Conservation (phyloP, 495 filamentous ascomycete species). For the Cudoniella acicularis region DNA sequence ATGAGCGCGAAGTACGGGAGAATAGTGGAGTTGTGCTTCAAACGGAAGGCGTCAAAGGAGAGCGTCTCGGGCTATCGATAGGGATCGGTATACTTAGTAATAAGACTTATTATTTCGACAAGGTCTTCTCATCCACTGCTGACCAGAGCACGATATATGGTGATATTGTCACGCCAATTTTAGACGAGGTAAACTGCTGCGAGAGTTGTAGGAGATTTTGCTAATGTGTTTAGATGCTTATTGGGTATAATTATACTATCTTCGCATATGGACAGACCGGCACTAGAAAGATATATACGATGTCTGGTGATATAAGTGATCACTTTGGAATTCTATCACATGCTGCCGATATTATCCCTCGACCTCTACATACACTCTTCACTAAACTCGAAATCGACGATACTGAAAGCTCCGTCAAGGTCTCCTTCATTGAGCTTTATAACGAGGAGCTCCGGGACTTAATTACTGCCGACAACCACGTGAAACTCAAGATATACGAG, state of each 20-base stretch:
- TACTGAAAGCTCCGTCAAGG: conserved; percentile 88
- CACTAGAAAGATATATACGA: conserved; percentile 98
- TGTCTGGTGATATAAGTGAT: conserved; percentile 95
- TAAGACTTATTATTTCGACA: conserved; percentile 95
- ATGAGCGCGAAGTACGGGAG: conserved; percentile 84
- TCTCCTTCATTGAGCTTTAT: conserved; percentile 97
- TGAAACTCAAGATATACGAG: conserved; percentile 93
- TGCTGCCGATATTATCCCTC: conserved; percentile 89
- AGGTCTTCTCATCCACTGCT: conserved; percentile 92
- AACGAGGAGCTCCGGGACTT: conserved; percentile 95
- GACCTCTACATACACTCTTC: conserved; percentile 82
- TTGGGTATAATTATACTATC: conserved; percentile 97
- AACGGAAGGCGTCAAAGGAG: conserved; percentile 81
- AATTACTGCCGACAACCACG: conserved; percentile 70
- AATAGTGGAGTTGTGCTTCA: conserved; percentile 91
- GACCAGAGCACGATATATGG: conserved; percentile 91
- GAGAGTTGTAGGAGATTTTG: no score
- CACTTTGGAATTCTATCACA: conserved; percentile 81
- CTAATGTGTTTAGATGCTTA: conserved; percentile 84
- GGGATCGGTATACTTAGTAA: conserved; percentile 85
- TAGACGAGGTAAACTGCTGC: no score
- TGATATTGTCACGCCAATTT: conserved; percentile 84
- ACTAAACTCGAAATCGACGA: conserved; percentile 79
- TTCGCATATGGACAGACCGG: conserved; percentile 98
- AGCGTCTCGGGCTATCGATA: conserved; percentile 82